These are phyloP conservation scores for Escallonia herrerae DNA, from an alignment of 129 eudicot species.

Conservation along the genomic window DNA sequence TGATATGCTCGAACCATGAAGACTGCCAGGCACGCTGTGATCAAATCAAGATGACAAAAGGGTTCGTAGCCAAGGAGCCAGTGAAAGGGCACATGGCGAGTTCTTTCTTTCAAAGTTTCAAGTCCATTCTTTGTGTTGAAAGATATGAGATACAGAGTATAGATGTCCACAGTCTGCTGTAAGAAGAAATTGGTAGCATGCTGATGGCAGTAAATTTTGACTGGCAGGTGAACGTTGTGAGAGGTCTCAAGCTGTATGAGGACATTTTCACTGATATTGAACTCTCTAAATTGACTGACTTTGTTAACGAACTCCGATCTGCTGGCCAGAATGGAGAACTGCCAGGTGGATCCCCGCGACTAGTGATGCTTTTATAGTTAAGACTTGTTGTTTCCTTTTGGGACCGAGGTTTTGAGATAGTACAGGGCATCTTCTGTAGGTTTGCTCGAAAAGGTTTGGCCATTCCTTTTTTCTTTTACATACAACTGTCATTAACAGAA, in stretches of 20 bases:
- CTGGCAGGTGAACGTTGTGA: slow-evolving; percentile 92
- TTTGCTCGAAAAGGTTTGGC: slow-evolving; percentile 68
- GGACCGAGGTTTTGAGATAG: slow-evolving; percentile 78
- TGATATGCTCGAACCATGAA: slow-evolving; percentile 69
- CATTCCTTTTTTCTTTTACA: slow-evolving; percentile 27
- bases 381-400: slow-evolving; percentile 67
- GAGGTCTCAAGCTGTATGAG: slow-evolving; percentile 88
- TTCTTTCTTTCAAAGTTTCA: slow-evolving; percentile 20
- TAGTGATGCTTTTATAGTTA: slow-evolving; percentile 83
- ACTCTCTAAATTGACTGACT: slow-evolving; percentile 76
- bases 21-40: slow-evolving; percentile 76
- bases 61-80: slow-evolving; percentile 90
- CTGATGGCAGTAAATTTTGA: slow-evolving; percentile 6
- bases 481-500: too few species aligned
- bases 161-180: background rate
- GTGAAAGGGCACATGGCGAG: slow-evolving; percentile 96
- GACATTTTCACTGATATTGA: slow-evolving; percentile 64
- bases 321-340: slow-evolving; percentile 98
- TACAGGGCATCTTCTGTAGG: slow-evolving; percentile 55
- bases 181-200: background rate
- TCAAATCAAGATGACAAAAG: slow-evolving; percentile 90
- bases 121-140: background rate
- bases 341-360: slow-evolving; percentile 94
- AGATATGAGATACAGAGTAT: background rate
- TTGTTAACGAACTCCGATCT: slow-evolving; percentile 73